phyloP scores from a whole-genome alignment of 306 rosid genomes.

The Inga oerstediana region DNA sequence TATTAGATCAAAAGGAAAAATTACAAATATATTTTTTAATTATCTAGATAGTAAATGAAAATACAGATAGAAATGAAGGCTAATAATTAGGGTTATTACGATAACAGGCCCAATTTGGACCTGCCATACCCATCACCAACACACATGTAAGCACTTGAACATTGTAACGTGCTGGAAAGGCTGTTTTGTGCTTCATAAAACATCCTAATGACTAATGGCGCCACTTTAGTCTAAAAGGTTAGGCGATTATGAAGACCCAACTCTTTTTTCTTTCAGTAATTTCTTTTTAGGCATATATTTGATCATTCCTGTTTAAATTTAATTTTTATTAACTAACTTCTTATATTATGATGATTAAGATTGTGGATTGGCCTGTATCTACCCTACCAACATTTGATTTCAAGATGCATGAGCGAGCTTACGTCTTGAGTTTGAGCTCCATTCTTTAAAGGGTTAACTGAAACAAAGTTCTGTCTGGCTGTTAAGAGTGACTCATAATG shows the following conservation, averaged over 20 bases:
- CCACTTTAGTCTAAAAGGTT: slow-evolving; percentile 1
- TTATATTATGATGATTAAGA: background rate
- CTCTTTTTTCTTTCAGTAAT: background rate
- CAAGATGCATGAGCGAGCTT: background rate
- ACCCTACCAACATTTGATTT: background rate
- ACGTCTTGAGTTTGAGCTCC: background rate
- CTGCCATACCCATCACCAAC: background rate
- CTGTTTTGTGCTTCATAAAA: slow-evolving; percentile 2
- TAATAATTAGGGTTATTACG: background rate
- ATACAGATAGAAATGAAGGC: background rate
- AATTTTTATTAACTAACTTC: background rate
- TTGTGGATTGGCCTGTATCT: background rate
- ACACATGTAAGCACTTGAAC: slow-evolving; percentile 7
- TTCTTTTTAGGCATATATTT: background rate
- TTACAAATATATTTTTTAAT: background rate
- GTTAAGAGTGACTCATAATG: background rate
- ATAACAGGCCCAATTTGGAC: background rate
- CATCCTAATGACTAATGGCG: background rate
- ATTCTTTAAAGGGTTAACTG: slow-evolving; percentile 4
- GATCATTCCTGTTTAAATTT: background rate
- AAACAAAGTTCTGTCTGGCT: slow-evolving; percentile 3
- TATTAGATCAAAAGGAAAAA: background rate
- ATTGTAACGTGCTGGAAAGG: slow-evolving; percentile 25
- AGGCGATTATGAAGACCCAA: background rate
- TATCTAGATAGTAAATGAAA: background rate